Evolutionary conservation across 805 yeast genomes (phyloP), one percentile per base, ranked within the genome.

Genomic region (Candida incommunis): DNA sequence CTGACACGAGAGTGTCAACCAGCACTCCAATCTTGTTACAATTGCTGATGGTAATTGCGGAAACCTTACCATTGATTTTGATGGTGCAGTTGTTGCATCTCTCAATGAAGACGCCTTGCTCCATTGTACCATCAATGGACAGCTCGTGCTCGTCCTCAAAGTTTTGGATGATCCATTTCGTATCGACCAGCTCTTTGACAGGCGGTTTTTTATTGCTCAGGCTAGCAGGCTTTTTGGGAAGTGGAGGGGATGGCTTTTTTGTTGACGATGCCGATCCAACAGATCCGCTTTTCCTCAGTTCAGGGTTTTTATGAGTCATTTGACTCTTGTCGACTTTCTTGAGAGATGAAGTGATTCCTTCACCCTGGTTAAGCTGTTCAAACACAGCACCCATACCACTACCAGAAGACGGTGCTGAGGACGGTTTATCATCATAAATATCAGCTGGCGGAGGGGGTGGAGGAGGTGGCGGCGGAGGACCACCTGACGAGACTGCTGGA

Each of bases 291-390:
- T 68, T 72, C 56, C 95, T 81, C 54, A 88, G 69, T 41, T 69
- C 78, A 2, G 96, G 95, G 62, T 87, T 85, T 65, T 86, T 87
- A 64, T 86, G 95, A 21, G 96, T 86, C 87, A 84, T 85, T 64
- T 87, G 84, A 5, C 94, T 80, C 67, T 78, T 85, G 54, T 88
- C 96, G 34, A 90, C 96, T 61, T 90, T 90, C 61, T 82, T 86
- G 53, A 92, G 75, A 13, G 87, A 84, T 27, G 87, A 69, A 1
- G 97, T 88, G 56, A 92, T 81, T 41, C 65, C 67, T 52, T 79
- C 83, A 48, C 99, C 99, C 66, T 80, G 73, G 66, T 80, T 87
- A 52, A 92, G 69, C 52, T 83, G 94, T n/a, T 84, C 80, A 62
- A 92, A 92, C 13, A 92, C 95, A 1, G 97, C 97, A 53, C 70